Percentiles rank a stretch among this genome's conserved stretches.
phyloP scores from a whole-genome alignment of 495 filamentous ascomycete genomes.

The Aspergillus homomorphus region DNA sequence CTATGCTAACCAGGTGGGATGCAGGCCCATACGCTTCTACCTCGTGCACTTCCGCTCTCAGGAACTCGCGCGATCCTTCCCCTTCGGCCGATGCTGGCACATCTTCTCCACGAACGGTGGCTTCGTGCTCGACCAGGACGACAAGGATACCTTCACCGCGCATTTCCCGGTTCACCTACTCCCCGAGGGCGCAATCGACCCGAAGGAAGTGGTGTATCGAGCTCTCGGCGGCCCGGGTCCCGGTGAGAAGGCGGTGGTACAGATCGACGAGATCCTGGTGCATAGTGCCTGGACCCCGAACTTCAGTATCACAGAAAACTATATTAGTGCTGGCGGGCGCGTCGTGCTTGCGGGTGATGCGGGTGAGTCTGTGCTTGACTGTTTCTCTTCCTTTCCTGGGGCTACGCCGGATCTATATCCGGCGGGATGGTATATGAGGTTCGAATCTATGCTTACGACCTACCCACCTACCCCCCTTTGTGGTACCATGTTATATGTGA shows the following conservation, averaged over 20 bases:
- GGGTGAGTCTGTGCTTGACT: conserved; percentile 9
- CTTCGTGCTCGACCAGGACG: conserved; percentile 30
- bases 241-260: conserved; percentile 11
- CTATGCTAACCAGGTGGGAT: too few species aligned
- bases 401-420: too few species aligned
- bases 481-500: too few species aligned
- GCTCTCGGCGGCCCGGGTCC: conserved; percentile 20
- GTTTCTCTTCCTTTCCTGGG: background rate
- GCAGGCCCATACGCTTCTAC: conserved; percentile 20
- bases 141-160: conserved; percentile 29
- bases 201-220: conserved; percentile 20
- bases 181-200: conserved; percentile 13
- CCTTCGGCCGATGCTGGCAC: conserved; percentile 30
- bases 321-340: conserved; percentile 20
- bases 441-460: too few species aligned
- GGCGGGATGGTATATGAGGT: too few species aligned
- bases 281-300: conserved; percentile 22
- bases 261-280: conserved; percentile 31
- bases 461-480: too few species aligned
- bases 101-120: conserved; percentile 19
- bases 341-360: conserved; percentile 55
- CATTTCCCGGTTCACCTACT: conserved; percentile 17
- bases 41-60: conserved; percentile 33
- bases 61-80: conserved; percentile 20
- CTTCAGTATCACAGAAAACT: conserved; percentile 20